Conservation (phyloP, 2,329 filamentous ascomycete species). For the Torrubiella hemipterigena region DNA sequence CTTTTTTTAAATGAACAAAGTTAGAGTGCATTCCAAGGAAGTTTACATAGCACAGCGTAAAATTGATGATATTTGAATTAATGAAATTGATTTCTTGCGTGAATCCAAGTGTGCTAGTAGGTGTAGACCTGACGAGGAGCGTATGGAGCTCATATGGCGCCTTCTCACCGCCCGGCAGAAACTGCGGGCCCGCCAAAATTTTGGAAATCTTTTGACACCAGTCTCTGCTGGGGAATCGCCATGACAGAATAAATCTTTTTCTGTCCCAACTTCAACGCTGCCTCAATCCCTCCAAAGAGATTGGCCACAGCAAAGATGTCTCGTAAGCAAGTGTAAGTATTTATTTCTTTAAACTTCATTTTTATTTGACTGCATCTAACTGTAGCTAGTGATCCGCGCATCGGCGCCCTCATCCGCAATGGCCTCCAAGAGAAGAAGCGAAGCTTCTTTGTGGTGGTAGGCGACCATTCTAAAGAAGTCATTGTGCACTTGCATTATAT, state of each 20-base stretch:
- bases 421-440: slow-evolving; percentile 90
- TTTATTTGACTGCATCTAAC: neutral
- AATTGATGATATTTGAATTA: too few species aligned
- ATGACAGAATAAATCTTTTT: slow-evolving; percentile 2
- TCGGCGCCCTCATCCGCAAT: slow-evolving; percentile 84
- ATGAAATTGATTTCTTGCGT: too few species aligned
- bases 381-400: slow-evolving; percentile 63
- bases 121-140: too few species aligned
- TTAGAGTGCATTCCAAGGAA: too few species aligned
- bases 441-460: slow-evolving; percentile 95
- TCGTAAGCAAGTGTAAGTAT: slow-evolving; percentile 43
- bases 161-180: slow-evolving; percentile 30
- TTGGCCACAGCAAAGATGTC: slow-evolving; percentile 39
- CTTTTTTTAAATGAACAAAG: too few species aligned
- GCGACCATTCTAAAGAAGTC: slow-evolving; percentile 87
- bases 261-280: slow-evolving; percentile 8
- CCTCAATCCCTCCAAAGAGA: too few species aligned
- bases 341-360: neutral
- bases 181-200: slow-evolving; percentile 19
- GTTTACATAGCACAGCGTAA: too few species aligned
- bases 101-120: too few species aligned
- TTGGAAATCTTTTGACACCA: slow-evolving; percentile 15
- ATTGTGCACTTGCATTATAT: slow-evolving; percentile 92
- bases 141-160: too few species aligned
- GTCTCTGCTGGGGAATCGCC: slow-evolving; percentile 5